These are phyloP conservation scores for Rhinocladiella similis DNA, from an alignment of 2,329 filamentous ascomycete genomes.

Conservation along the genomic window DNA sequence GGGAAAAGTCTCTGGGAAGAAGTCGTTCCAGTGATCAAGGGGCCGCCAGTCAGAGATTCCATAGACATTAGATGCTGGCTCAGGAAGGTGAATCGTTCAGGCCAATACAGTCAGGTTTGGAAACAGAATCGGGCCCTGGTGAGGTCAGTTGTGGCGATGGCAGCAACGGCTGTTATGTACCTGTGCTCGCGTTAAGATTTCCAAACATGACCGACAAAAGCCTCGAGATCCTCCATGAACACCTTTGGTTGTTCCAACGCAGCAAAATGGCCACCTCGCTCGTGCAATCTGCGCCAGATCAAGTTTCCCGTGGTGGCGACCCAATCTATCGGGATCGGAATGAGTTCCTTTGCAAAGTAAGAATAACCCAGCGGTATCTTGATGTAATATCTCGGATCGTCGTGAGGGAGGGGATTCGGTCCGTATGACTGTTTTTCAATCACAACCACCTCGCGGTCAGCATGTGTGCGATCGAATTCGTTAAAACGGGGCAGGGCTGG, in stretches of 20 bases:
- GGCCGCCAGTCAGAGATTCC: too few relatives aligned
- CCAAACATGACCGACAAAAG: constrained; percentile 25
- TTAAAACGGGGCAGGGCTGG: too few relatives aligned
- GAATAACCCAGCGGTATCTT: constrained; percentile 17
- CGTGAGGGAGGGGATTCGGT: not conserved
- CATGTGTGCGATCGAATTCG: not conserved
- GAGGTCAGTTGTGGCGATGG: too few relatives aligned
- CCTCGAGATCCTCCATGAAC: constrained; percentile 45
- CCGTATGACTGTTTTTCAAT: not conserved
- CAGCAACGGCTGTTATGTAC: too few relatives aligned
- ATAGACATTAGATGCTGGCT: too few relatives aligned
- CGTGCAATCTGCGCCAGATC: constrained; percentile 17
- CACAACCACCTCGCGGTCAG: not conserved
- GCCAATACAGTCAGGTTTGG: too few relatives aligned
- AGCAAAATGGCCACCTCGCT: constrained; percentile 55
- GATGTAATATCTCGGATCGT: not conserved
- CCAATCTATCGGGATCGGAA: constrained; percentile 19
- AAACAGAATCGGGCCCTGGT: too few relatives aligned
- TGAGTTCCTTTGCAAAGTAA: constrained; percentile 16
- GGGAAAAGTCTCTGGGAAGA: too few relatives aligned
- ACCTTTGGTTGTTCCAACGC: constrained; percentile 43
- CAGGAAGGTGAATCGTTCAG: too few relatives aligned
- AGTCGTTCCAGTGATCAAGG: too few relatives aligned
- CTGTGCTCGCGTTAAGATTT: not conserved
- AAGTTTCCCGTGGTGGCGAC: constrained; percentile 18